Evolutionary conservation across 192 early-diverging fungal genomes (phyloP).

Genomic region (Umbelopsis vinacea): DNA sequence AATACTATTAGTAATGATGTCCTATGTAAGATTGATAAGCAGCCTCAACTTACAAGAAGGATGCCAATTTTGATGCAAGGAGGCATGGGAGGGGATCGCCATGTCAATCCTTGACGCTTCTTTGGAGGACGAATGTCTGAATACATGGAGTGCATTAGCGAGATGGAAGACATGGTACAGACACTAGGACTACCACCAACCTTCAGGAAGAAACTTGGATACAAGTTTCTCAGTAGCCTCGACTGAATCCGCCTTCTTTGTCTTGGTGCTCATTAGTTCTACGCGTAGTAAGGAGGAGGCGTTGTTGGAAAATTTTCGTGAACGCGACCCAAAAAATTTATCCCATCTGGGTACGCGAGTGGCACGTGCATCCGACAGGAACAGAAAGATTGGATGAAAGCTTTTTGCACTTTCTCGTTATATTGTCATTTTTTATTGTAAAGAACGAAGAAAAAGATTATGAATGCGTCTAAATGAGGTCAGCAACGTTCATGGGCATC

Average conservation of each 20-base stretch:
- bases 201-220: constrained; percentile 40
- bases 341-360: neutral
- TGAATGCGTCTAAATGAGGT: constrained; percentile 23
- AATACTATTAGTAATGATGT: neutral
- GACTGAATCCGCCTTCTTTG: constrained; percentile 10
- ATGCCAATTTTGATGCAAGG: constrained; percentile 11
- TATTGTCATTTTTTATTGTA: constrained; percentile 8
- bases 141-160: neutral
- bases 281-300: neutral
- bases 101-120: constrained; percentile 4
- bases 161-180: neutral
- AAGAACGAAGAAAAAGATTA: constrained; percentile 11
- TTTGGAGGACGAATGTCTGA: constrained; percentile 10
- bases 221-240: constrained; percentile 26
- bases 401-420: neutral
- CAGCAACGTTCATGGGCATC: constrained; percentile 80
- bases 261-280: neutral
- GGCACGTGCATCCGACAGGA: neutral
- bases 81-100: constrained; percentile 2
- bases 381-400: neutral
- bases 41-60: neutral
- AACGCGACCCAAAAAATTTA: neutral
- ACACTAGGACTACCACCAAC: neutral
- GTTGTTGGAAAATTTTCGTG: neutral
- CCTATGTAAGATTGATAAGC: neutral